Base-by-base conservation (phyloP, 208 protist genomes). In the Trypanosoma platydactyli region DNA sequence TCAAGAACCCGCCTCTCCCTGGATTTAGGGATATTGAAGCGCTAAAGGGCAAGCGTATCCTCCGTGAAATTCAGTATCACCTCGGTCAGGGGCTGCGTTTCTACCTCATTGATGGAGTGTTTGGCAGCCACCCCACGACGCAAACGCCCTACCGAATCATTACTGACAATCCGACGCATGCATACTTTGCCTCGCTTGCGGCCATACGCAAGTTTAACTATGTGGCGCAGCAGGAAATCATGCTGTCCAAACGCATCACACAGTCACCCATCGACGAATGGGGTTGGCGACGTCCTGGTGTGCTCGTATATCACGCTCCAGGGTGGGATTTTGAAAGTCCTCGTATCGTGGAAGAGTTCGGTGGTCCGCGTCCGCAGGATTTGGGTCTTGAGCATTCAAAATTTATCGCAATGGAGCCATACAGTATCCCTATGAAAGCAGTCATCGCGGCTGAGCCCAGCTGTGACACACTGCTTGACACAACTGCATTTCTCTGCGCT, bases 401-500 rank as follows among this genome's bases (percentile, higher is more conserved):
- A 54, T 95, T 96, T 73, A 73, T 95, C 53, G 84, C 88, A 16
- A 42, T 89, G 45, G 89, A 97, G 63, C 89, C 87, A 48, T 92
- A 97, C 72, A 94, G 83, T 66, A 97, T 95, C 55, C 85, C 88
- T 11, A 92, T 94, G 87, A 94, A 94, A 74, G 90, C 73, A n/a
- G 68, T 82, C 53, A 77, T 96, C 25, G 82, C 77, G 33, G 86
- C 81, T 18, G 88, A 94, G 64, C 79, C 84, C 38, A 90, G 82
- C 71, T 92, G 83, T 59, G 89, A 95, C 44, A 63, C 68, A 52
- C 77, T 95, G 12, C 74, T 95, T 18, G 84, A 93, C 75, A 86
- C 72, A 53, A 83, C 79, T 1, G 89, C 86, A 0, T 79, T 85
- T 62, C 76, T 95, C 15, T 95, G 89, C 71, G 86, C 84, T 18